Base-by-base conservation (phyloP, 176 grass and related monocot genomes). In the Eleusine indica region DNA sequence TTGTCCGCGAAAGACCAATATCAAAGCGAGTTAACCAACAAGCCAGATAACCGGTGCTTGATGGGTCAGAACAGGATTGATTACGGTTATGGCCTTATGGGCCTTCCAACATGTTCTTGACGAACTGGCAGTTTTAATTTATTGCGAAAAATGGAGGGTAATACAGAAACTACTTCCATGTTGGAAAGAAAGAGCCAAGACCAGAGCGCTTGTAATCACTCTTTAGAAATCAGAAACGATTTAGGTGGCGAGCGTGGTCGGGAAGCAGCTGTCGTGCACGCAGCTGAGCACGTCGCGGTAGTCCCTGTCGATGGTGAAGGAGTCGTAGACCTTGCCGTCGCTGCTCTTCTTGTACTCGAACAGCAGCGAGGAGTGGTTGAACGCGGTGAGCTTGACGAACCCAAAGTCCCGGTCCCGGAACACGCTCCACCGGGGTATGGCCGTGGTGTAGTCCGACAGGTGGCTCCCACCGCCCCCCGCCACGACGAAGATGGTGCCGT, bases 311-410 rank as follows among this genome's bases (percentile, higher is more conserved):
- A 93, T 48, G 68, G 89, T 95, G 83, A 95, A 98, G 3, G 71
- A 86, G 48, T 80, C 83, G 22, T 98, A 88, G 12, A 91, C 92
- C 41, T 86, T 70, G 7, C 91, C 85, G 12, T 98, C 87, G 8
- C 87, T 90, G 66, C 92, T 94, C 87, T 62, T 98, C 91, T 93
- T 98, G 76, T 95, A 95, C 85, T 98, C 92, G 10, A 95, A 95
- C 47, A 98, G 80, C 21, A 95, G 87, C 25, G 96, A 93, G 7
- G 96, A 98, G 86, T 95, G 93, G 89, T 98, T 91, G 85, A 95
- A 98, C 3, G 92, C 92, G 0, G 96, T 98, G 79, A 98, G 86
- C 84, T 98, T 98, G 8, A 83, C 85, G 79, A 98, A 95, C 2
- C 96, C 92, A 18, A 19, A 95, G 76, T 89, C 91, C 1, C 3